Evolutionary conservation across 2,329 filamentous ascomycete species (phyloP), one percentile per base, ranked within the genome.

Genomic region (Monilinia laxa): DNA sequence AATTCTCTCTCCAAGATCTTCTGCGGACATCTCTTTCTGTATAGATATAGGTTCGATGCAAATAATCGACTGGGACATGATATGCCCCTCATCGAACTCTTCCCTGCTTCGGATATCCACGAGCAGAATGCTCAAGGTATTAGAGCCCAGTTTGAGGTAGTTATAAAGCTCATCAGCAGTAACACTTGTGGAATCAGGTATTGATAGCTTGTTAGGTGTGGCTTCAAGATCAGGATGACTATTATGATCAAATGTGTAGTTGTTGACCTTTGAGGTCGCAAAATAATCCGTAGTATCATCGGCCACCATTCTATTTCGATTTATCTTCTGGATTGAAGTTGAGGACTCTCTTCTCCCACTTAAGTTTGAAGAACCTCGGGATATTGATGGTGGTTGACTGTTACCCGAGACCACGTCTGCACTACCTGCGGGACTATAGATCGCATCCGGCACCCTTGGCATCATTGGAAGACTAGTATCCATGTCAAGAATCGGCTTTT

Each of bases 11-110:
- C 81, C 82, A 49, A 90, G 84, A 28, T 89, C 80, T 25, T 83
- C 81, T 3, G 85, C 85, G 1, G 87, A 88, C 25, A 89, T 83
- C 56, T 86, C 88, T 55, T 89, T 85, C 65, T 91, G 86, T 58
- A 92, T 77, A 12, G 89, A 85, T 55, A 96, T 85, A 31, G 93
- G 92, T 74, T 99, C 95, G 68, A 99, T 86, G 77, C 95, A 99
- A 55, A 99, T 92, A 51, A 93, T 91, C 7, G 87, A 89, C 66
- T 88, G 88, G 7, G 90, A 88, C 80, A 90, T 90, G 70, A 99
- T 93, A 76, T 99, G 95, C 0, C 95, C 95, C 58, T 89, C 84
- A 72, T 98, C 92, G 75, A 91, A 99, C 11, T 90, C 86, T 64
- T 90, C 86, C 35, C 95, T 88, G 66, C 85, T 81, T 51, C 95